Evolutionary conservation across 352 stramenopile genomes (phyloP).

Genomic region (Bremia lactucae): DNA sequence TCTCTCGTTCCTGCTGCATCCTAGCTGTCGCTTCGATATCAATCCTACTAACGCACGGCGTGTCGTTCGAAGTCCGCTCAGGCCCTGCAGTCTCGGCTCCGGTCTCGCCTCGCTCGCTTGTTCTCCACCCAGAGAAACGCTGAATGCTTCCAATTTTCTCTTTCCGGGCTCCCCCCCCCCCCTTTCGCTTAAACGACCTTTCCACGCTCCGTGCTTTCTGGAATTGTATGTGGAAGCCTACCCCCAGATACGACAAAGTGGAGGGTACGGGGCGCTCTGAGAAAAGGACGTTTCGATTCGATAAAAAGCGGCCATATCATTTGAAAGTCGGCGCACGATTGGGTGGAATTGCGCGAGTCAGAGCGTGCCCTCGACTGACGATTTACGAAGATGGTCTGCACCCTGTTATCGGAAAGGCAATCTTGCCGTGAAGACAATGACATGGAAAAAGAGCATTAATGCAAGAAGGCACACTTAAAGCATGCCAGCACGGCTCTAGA

Average conservation of each 20-base stretch:
- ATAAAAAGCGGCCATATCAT: too few species aligned
- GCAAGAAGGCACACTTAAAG: too few species aligned
- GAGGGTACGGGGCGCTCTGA: conserved; percentile 14
- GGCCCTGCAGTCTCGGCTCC: conserved; percentile 2
- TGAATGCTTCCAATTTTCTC: conserved; percentile 28
- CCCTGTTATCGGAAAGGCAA: too few species aligned
- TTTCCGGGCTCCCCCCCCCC: conserved; percentile 3
- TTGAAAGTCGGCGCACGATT: too few species aligned
- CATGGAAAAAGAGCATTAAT: too few species aligned
- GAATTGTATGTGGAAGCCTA: conserved; percentile 1
- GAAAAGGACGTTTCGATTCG: conserved; percentile 7
- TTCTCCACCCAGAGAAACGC: conserved; percentile 49
- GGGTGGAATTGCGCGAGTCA: too few species aligned
- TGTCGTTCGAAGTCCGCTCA: background rate
- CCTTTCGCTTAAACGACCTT: conserved; percentile 13
- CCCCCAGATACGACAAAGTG: background rate
- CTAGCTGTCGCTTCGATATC: conserved; percentile 4
- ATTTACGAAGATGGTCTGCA: too few species aligned
- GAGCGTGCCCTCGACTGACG: too few species aligned
- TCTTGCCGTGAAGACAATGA: too few species aligned
- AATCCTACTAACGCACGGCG: background rate
- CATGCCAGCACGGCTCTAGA: too few species aligned
- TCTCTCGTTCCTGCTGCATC: conserved; percentile 80
- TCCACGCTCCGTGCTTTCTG: conserved; percentile 2
- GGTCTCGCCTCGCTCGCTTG: conserved; percentile 13